phyloP scores from a whole-genome alignment of 306 rosid species.

The peach (Prunus persica) region DNA sequence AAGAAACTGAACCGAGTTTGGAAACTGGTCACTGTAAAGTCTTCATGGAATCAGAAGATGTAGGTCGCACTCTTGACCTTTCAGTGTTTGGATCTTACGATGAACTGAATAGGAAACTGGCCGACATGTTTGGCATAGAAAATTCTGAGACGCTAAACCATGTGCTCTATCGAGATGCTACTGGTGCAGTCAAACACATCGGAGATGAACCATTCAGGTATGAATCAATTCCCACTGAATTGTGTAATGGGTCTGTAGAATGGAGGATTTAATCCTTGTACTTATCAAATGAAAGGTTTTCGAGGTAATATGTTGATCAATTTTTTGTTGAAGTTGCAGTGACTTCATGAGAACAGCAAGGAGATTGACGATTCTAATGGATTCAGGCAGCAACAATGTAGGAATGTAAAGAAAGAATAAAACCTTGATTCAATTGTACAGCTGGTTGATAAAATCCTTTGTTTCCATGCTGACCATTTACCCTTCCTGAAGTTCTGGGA shows the following conservation, averaged over 20 bases:
- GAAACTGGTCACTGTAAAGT: conserved; percentile 76
- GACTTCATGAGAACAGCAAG: conserved; percentile 66
- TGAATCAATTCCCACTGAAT: neutral
- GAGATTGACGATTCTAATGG: conserved; percentile 77
- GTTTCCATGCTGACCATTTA: conserved; percentile 37
- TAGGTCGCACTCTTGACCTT: conserved; percentile 75
- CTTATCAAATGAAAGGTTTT: neutral
- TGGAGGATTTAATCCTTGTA: neutral
- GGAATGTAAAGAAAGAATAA: conserved; percentile 43
- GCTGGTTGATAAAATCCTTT: conserved; percentile 37
- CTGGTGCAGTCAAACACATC: conserved; percentile 63
- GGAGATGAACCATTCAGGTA: conserved; percentile 82
- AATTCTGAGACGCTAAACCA: conserved; percentile 57
- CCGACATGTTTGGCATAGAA: conserved; percentile 73
- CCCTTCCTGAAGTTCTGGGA: conserved; percentile 19
- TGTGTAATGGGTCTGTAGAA: neutral
- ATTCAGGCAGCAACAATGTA: conserved; percentile 68
- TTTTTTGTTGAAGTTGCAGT: conserved; percentile 45
- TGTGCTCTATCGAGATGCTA: conserved; percentile 55
- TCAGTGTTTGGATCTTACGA: conserved; percentile 60
- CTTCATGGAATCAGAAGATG: conserved; percentile 66
- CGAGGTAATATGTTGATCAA: conserved; percentile 27
- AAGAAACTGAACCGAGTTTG: conserved; percentile 45
- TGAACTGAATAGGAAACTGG: conserved; percentile 53
- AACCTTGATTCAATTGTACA: conserved; percentile 50